Base-by-base conservation (phyloP, 257 asterid species). In the Linderniella brevidens region DNA sequence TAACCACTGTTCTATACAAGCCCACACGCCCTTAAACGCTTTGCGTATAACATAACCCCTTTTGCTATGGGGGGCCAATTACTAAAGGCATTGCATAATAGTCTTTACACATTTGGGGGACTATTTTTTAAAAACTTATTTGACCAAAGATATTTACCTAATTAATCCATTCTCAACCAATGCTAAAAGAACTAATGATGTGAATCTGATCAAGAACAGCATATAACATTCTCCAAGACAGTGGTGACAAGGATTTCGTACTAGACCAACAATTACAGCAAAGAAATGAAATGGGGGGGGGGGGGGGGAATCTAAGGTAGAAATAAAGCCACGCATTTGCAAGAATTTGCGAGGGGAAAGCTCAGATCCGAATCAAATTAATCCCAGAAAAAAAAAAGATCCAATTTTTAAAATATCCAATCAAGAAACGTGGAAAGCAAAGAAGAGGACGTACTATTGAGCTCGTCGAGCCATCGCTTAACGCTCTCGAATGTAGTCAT, bases 401-500 rank as follows among this genome's bases (percentile, higher is more conserved):
- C 32, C 4, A 25, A 25, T 25, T 6, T 25, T 25, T 25, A 25
- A 25, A 25, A 25, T 2, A 25, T 25, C 32, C 32, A 25, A 25
- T 25, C 32, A 25, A 25, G 32, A 38, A 38, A 38, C n/a, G 3
- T 3, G 8, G 8, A 38, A 4, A 7, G 13, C 41, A n/a, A 9
- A 35, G 16, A 16, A 12, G 15, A 14, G n/a, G n/a, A 9, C 79
- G 35, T 66, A 82, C 94, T 79, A 11, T 64, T 69, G 38, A 82
- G 94, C 64, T 82, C 94, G 46, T 82, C 82, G 50, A 79, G 86
- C 94, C 87, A 82, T 35, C 92, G 68, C 46, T 65, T 69, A 69
- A 69, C 54, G 57, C 76, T 79, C 8, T 76, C 72, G 17, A 78
- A 82, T 11, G 87, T 82, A 11, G 66, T 41, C 29, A 13, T 79